Evolutionary conservation across 345 rosid species (phyloP).

Genomic region (Physaria fendleri): DNA sequence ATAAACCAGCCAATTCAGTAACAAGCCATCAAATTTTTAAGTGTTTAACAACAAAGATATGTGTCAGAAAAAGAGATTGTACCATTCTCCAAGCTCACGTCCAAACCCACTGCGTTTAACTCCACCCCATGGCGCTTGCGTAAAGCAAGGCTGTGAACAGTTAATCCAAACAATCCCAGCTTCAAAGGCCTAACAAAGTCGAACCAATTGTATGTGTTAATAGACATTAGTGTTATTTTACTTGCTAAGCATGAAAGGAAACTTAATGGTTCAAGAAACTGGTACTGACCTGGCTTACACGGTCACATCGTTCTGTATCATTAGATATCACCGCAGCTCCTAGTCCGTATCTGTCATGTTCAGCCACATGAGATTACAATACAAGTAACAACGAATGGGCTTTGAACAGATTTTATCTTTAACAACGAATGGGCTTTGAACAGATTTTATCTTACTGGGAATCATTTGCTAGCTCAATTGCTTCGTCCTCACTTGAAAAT

Average conservation of each 20-base stretch:
- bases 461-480: slow-evolving; percentile 90
- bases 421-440: too few relatives aligned
- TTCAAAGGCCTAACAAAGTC: slow-evolving; percentile 55
- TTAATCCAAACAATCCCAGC: slow-evolving; percentile 91
- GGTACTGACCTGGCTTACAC: slow-evolving; percentile 67
- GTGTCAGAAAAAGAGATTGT: slow-evolving; percentile 13
- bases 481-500: slow-evolving; percentile 86
- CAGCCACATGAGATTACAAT: slow-evolving; percentile 1
- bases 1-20: slow-evolving; percentile 3
- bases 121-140: slow-evolving; percentile 98
- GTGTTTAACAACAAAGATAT: too few relatives aligned
- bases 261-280: neutral
- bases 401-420: too few relatives aligned
- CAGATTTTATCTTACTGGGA: slow-evolving; percentile 68
- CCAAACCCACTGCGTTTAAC: slow-evolving; percentile 90
- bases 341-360: slow-evolving; percentile 57
- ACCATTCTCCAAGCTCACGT: slow-evolving; percentile 94
- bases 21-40: too few relatives aligned
- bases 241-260: neutral
- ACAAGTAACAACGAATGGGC: neutral
- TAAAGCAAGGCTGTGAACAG: slow-evolving; percentile 96
- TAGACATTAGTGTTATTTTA: neutral
- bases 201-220: neutral
- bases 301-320: slow-evolving; percentile 83
- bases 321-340: slow-evolving; percentile 92